Percentiles rank a stretch among this genome's conserved stretches.
Evolutionary conservation across 148 eudicot genomes (phyloP).

Genomic region (Camellia lanceoleosa): DNA sequence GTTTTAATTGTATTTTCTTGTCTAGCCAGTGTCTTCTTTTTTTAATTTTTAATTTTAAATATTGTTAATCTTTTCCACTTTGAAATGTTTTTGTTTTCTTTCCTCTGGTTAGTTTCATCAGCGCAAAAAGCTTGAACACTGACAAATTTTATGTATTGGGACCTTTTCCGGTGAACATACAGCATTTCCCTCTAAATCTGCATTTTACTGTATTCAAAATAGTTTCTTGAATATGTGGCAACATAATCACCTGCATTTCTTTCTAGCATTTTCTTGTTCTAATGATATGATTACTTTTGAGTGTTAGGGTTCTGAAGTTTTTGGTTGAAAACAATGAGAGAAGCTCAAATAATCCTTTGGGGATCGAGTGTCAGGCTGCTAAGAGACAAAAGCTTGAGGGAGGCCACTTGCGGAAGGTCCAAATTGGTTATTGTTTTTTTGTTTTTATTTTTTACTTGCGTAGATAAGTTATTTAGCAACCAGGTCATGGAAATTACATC

Average conservation of each 20-base stretch:
- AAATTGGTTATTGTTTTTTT: not conserved
- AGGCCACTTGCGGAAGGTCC: slow-evolving; percentile 58
- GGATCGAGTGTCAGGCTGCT: slow-evolving; percentile 76
- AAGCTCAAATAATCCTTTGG: slow-evolving; percentile 31
- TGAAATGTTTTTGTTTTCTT: not conserved
- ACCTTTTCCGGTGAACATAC: not conserved
- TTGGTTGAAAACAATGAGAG: slow-evolving; percentile 28
- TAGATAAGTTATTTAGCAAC: not conserved
- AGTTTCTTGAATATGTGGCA: not conserved
- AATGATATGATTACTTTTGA: not conserved
- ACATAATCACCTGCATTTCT: not conserved
- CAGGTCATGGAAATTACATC: not conserved
- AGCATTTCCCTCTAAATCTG: not conserved
- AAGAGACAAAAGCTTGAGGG: slow-evolving; percentile 93
- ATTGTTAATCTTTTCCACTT: not conserved
- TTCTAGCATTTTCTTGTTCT: not conserved
- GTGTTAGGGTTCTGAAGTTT: slow-evolving; percentile 34
- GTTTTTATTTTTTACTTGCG: not conserved
- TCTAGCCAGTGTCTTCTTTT: not conserved
- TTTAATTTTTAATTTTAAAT: not conserved
- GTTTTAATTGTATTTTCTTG: not conserved
- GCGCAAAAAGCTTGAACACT: not conserved
- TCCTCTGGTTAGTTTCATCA: not conserved
- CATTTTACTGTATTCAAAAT: not conserved
- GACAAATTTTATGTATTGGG: not conserved